phyloP scores from a whole-genome alignment of 257 asterid species.

The Gentiana dahurica region DNA sequence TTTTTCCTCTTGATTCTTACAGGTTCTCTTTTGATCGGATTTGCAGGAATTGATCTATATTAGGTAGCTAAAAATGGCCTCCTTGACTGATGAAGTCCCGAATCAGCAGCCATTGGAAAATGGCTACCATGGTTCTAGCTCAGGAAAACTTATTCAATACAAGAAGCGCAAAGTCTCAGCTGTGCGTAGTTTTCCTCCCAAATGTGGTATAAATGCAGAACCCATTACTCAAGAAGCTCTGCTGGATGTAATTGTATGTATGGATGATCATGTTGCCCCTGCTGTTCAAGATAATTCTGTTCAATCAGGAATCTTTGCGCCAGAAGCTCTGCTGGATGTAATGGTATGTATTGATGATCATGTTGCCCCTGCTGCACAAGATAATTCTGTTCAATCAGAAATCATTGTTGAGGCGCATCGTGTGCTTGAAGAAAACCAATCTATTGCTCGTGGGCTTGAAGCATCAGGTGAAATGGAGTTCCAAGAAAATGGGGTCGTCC shows the following conservation, averaged over 20 bases:
- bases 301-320: conserved; percentile 10
- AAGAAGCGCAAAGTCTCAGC: conserved; percentile 68
- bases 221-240: conserved; percentile 7
- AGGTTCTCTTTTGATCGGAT: no score
- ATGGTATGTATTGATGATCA: conserved; percentile 14
- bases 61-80: conserved; percentile 31
- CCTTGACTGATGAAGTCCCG: conserved; percentile 29
- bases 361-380: conserved; percentile 7
- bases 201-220: conserved; percentile 43
- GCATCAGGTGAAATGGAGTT: no score
- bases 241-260: conserved; percentile 15
- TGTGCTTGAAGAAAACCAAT: background rate
- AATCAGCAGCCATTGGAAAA: conserved; percentile 40
- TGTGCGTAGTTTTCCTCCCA: conserved; percentile 53
- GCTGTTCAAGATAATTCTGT: conserved; percentile 11
- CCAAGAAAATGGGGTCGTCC: background rate
- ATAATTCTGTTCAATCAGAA: conserved; percentile 17
- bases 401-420: conserved; percentile 12
- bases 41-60: background rate
- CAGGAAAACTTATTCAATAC: conserved; percentile 24
- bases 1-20: background rate
- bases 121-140: conserved; percentile 20
- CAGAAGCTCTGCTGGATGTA: conserved; percentile 14
- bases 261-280: conserved; percentile 10
- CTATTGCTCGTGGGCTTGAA: no score